phyloP scores from a whole-genome alignment of 345 rosid species.

The Aquilaria malaccensis region DNA sequence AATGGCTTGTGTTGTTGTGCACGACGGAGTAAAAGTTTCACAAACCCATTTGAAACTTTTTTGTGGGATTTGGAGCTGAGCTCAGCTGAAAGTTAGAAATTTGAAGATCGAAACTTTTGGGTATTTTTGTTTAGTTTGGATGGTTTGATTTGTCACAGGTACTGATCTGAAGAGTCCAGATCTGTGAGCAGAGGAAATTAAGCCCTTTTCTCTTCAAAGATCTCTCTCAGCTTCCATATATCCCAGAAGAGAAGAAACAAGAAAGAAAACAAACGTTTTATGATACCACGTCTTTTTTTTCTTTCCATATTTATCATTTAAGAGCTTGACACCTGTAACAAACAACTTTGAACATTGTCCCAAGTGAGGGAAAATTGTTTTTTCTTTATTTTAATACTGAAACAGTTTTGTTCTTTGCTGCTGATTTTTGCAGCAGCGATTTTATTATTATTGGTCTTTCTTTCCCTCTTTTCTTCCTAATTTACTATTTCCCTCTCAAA shows the following conservation, averaged over 20 bases:
- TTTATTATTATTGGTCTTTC: constrained; percentile 17
- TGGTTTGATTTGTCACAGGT: constrained; percentile 16
- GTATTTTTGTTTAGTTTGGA: constrained; percentile 9
- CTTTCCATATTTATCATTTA: constrained; percentile 12
- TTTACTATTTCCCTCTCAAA: constrained; percentile 18
- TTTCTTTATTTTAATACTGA: not conserved
- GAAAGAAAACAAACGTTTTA: not conserved
- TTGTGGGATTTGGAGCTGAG: constrained; percentile 5
- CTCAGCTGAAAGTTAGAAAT: constrained; percentile 8
- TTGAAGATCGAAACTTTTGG: not conserved
- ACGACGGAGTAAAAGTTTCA: no score
- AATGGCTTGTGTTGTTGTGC: no score
- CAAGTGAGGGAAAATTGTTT: constrained; percentile 24
- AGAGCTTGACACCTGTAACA: constrained; percentile 55
- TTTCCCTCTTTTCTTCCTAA: constrained; percentile 7
- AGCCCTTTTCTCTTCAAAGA: constrained; percentile 11
- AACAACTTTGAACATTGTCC: constrained; percentile 21
- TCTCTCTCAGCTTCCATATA: constrained; percentile 15
- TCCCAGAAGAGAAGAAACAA: constrained; percentile 6
- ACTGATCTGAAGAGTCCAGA: constrained; percentile 25
- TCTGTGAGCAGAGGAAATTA: constrained; percentile 24
- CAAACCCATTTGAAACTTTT: not conserved
- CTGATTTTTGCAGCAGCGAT: constrained; percentile 32
- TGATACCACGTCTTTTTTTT: not conserved
- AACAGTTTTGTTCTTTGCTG: constrained; percentile 21